Conservation (phyloP, 2,329 filamentous ascomycete species). For the Alternaria gaisen region DNA sequence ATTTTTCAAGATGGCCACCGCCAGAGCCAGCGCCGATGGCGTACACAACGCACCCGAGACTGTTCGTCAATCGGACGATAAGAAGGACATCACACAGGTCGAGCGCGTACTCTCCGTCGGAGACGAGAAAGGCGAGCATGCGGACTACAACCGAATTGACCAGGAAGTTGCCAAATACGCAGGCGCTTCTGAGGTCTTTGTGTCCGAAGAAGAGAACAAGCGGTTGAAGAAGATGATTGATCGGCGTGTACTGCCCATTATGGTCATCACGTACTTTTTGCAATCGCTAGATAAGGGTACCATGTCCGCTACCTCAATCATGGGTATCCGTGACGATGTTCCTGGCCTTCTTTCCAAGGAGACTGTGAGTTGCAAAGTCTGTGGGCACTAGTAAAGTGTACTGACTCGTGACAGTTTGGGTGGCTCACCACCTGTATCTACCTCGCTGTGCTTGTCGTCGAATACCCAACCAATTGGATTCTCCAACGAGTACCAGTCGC, state of each 20-base stretch:
- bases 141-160: slow-evolving; percentile 70
- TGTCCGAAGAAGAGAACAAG: slow-evolving; percentile 67
- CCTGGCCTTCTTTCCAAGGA: slow-evolving; percentile 38
- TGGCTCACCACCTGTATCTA: slow-evolving; percentile 81
- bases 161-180: slow-evolving; percentile 76
- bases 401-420: slow-evolving; percentile 61
- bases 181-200: slow-evolving; percentile 62
- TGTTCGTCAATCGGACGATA: slow-evolving; percentile 26
- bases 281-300: slow-evolving; percentile 74
- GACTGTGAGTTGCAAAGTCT: slow-evolving; percentile 30
- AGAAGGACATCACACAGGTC: slow-evolving; percentile 55
- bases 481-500: slow-evolving; percentile 72
- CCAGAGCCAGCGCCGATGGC: slow-evolving; percentile 26
- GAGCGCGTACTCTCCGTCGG: slow-evolving; percentile 59
- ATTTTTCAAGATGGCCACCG: slow-evolving; percentile 32
- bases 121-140: slow-evolving; percentile 60
- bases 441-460: slow-evolving; percentile 73
- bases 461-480: slow-evolving; percentile 75
- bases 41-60: slow-evolving; percentile 28
- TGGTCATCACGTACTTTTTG: slow-evolving; percentile 78
- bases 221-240: slow-evolving; percentile 73
- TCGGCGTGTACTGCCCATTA: slow-evolving; percentile 71
- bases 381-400: slow-evolving; percentile 1
- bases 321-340: slow-evolving; percentile 62
- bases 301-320: slow-evolving; percentile 69